Conservation (phyloP, 257 asterid species). For the Asclepias syriaca region DNA sequence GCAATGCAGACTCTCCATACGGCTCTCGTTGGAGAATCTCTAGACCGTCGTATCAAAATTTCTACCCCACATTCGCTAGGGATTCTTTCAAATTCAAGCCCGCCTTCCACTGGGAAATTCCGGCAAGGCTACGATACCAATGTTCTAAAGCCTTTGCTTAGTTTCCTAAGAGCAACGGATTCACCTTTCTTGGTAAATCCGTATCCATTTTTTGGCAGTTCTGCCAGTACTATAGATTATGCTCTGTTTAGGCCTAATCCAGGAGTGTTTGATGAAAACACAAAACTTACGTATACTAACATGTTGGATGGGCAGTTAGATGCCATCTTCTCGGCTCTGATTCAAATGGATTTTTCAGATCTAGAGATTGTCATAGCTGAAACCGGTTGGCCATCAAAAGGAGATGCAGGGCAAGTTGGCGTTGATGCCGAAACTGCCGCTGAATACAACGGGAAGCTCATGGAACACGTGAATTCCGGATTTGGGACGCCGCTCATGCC, state of each 20-base stretch:
- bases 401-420: slow-evolving; percentile 38
- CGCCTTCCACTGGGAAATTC: slow-evolving; percentile 53
- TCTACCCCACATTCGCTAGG: slow-evolving; percentile 73
- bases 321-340: slow-evolving; percentile 38
- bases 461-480: slow-evolving; percentile 36
- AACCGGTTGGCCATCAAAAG: slow-evolving; percentile 54
- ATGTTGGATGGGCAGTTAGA: slow-evolving; percentile 47
- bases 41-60: slow-evolving; percentile 36
- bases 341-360: slow-evolving; percentile 28
- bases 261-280: slow-evolving; percentile 33
- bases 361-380: slow-evolving; percentile 43
- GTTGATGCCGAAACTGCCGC: slow-evolving; percentile 35
- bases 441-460: slow-evolving; percentile 35
- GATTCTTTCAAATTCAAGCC: slow-evolving; percentile 48
- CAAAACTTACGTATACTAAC: slow-evolving; percentile 35
- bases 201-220: slow-evolving; percentile 41
- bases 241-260: slow-evolving; percentile 42
- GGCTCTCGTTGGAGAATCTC: slow-evolving; percentile 34
- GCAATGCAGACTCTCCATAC: slow-evolving; percentile 60
- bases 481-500: slow-evolving; percentile 50
- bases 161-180: slow-evolving; percentile 37
- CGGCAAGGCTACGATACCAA: slow-evolving; percentile 37
- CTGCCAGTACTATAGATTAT: slow-evolving; percentile 32
- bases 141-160: slow-evolving; percentile 38
- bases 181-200: slow-evolving; percentile 46